Percentiles rank a stretch among this genome's conserved stretches.
These are phyloP conservation scores for Chaetomium olivaceum DNA, from an alignment of 2,329 filamentous ascomycete species.

Conservation along the genomic window DNA sequence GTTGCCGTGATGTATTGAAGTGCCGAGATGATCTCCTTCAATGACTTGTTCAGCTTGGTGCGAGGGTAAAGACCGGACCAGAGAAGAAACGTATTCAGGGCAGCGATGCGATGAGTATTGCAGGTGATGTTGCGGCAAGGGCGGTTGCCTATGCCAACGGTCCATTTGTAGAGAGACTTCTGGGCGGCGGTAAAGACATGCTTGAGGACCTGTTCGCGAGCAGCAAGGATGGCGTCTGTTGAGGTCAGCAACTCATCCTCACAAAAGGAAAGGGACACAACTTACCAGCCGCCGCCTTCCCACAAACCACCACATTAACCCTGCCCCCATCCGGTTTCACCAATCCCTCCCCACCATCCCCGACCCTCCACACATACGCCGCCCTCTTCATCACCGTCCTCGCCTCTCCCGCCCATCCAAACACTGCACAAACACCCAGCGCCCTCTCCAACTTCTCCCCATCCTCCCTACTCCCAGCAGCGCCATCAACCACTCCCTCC, in stretches of 20 bases:
- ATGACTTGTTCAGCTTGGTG: conserved; percentile 2
- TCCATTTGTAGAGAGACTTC: conserved; percentile 1
- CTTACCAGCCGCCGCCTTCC: conserved; percentile 12
- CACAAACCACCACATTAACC: conserved; percentile 8
- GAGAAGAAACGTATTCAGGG: conserved; percentile 1
- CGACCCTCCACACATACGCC: conserved; percentile 18
- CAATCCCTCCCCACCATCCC: conserved; percentile 6
- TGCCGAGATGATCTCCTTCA: conserved; percentile 7
- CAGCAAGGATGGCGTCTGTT: conserved; percentile 11
- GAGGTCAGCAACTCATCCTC: neutral
- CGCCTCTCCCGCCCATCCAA: conserved; percentile 14
- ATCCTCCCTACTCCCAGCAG: neutral
- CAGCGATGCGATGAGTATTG: conserved; percentile 6
- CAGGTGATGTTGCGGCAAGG: conserved; percentile 11
- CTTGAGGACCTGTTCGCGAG: neutral
- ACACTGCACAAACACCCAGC: conserved; percentile 10
- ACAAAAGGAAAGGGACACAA: neutral
- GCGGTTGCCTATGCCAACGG: conserved; percentile 8
- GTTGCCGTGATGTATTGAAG: conserved; percentile 13
- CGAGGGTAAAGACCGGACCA: conserved; percentile 6
- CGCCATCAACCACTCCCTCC: neutral
- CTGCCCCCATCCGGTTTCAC: conserved; percentile 9
- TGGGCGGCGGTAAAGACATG: conserved; percentile 3
- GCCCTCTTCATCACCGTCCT: conserved; percentile 11
- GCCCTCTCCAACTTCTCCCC: conserved; percentile 15